Evolutionary conservation across 1,284 basidiomycete genomes (phyloP).

Genomic region (Rhodotorula glutinis): DNA sequence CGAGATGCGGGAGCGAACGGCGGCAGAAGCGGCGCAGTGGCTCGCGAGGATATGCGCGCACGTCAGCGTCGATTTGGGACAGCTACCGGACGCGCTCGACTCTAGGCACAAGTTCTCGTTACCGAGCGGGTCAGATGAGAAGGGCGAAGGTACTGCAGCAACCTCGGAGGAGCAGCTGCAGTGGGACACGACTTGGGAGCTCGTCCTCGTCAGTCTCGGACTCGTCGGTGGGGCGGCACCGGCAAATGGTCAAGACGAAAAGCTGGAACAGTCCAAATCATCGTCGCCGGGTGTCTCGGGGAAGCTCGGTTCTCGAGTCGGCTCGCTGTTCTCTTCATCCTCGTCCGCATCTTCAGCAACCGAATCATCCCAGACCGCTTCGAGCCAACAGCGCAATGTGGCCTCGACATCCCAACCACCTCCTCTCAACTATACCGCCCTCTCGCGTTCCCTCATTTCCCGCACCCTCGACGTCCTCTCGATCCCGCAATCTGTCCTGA

Average conservation of each 20-base stretch:
- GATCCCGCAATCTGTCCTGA: constrained; percentile 43
- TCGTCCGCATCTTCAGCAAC: background rate
- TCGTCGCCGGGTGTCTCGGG: background rate
- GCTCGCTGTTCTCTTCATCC: constrained; percentile 13
- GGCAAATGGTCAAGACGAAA: background rate
- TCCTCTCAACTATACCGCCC: constrained; percentile 48
- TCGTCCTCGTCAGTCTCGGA: constrained; percentile 33
- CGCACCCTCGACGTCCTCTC: constrained; percentile 47
- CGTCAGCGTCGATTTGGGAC: constrained; percentile 18
- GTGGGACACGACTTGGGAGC: constrained; percentile 31
- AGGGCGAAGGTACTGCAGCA: background rate
- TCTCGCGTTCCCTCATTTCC: constrained; percentile 47
- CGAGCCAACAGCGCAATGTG: too few relatives aligned
- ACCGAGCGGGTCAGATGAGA: too few relatives aligned
- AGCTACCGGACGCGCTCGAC: constrained; percentile 23
- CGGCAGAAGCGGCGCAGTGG: constrained; percentile 15
- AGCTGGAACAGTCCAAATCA: background rate
- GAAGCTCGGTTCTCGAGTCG: constrained; percentile 3
- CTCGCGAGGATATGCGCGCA: constrained; percentile 22
- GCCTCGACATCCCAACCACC: background rate
- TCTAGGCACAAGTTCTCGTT: background rate
- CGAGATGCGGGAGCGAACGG: background rate
- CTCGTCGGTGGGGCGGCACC: constrained; percentile 26
- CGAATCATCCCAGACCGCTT: background rate
- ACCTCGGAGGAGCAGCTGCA: background rate